Evolutionary conservation across 495 filamentous ascomycete species (phyloP), one percentile per base, ranked within the genome.

Genomic region (Hypoxylon fuscum): DNA sequence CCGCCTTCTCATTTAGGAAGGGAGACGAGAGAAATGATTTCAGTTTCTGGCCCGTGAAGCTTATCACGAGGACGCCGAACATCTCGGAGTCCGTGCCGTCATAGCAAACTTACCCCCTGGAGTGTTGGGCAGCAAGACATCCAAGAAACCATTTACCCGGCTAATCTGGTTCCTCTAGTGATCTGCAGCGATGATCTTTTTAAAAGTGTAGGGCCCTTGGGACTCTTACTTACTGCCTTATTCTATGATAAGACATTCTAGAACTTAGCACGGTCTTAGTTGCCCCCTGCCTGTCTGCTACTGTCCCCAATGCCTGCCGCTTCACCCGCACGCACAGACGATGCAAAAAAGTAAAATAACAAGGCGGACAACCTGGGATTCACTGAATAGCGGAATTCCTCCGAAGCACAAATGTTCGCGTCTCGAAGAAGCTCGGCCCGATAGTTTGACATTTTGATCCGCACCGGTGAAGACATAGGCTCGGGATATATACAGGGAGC

Each of bases 291-390:
- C n/a, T n/a, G n/a, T n/a, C 60, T 53, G 60, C 43, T 14, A 14
- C 37, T 20, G 32, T 20, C 12, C 32, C 48, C n/a, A 21, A 49
- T 49, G 14, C 31, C 50, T 43, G 53, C 42, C 49, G 54, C 48
- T 10, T 40, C 18, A 49, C 43, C 55, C 62, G 62, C 62, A 65
- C 62, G 62, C 62, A 65, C 62, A 37, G 62, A 65, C 62, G 46
- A 20, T 6, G 17, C 8, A 37, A 44, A 31, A 11, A 25, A 49
- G 6, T 14, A 6, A 51, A 50, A 63, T n/a, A 63, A 58, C 47
- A 52, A 48, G 42, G 52, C 35, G 21, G 18, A 43, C 25, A 12
- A 35, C 23, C 22, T 27, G 25, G 8, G 8, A 12, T 15, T 14
- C 15, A 34, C n/a, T n/a, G 29, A 10, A 5, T 20, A 49, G 54